These are phyloP conservation scores for Diaporthe ampelina DNA, from an alignment of 2,329 filamentous ascomycete genomes.

Conservation along the genomic window DNA sequence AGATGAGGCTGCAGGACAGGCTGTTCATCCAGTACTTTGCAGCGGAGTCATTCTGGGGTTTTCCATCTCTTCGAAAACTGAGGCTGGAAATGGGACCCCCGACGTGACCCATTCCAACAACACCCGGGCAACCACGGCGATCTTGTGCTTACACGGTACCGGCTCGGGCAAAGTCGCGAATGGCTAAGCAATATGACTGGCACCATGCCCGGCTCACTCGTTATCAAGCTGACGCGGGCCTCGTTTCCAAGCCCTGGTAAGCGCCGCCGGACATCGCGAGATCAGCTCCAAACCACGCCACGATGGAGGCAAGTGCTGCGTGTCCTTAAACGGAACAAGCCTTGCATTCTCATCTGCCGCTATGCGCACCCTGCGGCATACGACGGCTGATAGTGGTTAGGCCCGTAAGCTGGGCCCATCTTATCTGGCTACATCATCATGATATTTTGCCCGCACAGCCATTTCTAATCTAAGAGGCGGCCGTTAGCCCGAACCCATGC, in stretches of 20 bases:
- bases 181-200: slow-evolving; percentile 14
- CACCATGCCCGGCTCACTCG: slow-evolving; percentile 8
- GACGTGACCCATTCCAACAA: background rate
- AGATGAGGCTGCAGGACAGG: slow-evolving; percentile 15
- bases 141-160: background rate
- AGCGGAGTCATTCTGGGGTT: slow-evolving; percentile 4
- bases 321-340: slow-evolving; percentile 25
- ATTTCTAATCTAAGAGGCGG: slow-evolving; percentile 27
- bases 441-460: slow-evolving; percentile 25
- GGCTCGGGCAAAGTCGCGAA: slow-evolving; percentile 9
- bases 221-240: slow-evolving; percentile 19
- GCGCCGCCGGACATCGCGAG: slow-evolving; percentile 23
- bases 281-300: slow-evolving; percentile 17
- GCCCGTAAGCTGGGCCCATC: slow-evolving; percentile 14
- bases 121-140: background rate
- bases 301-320: slow-evolving; percentile 22
- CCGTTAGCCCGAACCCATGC: slow-evolving; percentile 21
- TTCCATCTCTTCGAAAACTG: background rate
- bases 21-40: background rate
- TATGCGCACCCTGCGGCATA: slow-evolving; percentile 10
- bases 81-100: slow-evolving; percentile 17
- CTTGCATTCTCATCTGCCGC: slow-evolving; percentile 6
- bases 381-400: slow-evolving; percentile 13
- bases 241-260: slow-evolving; percentile 16
- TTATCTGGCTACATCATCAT: slow-evolving; percentile 9